Evolutionary conservation across 1,284 basidiomycete genomes (phyloP), one percentile per base, ranked within the genome.

Genomic region (Ustilago cynodontis): DNA sequence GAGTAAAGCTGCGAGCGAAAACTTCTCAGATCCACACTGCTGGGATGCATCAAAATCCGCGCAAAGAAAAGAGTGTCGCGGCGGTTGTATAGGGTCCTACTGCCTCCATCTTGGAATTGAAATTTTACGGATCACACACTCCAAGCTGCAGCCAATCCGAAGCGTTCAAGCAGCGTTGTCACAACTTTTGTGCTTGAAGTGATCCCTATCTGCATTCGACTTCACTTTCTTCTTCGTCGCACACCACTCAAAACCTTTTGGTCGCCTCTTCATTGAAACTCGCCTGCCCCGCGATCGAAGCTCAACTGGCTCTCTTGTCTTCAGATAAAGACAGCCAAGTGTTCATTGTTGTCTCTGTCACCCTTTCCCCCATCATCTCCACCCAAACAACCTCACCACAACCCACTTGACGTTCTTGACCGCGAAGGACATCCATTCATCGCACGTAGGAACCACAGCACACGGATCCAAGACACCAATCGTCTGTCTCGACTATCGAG

Each of bases 21-120:
- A 3, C 11, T 24, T 54, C 37, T 26, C 59, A 52, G n/a, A 45
- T 43, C 45, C 16, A 50, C 45, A 65, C 65, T 61, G 63, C 54
- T 65, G 41, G 18, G 28, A 41, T 59, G 50, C 62, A 37, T 26
- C 41, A 45, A 53, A 59, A 39, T 28, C 29, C 16, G 28, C 20
- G 20, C 55, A 55, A 37, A 28, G 22, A 37, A 57, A 56, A 61
- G 61, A 55, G 10, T 7, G 31, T 55, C 50, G 52, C 41, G 20
- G 54, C 20, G 35, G 57, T 51, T 59, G 58, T 67, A 60, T 65
- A 55, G 52, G 39, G 65, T 59, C 57, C 60, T 67, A 60, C 70
- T 67, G 70, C 70, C 70, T 72, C 28, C 70, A 72, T 72, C 70
- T 63, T 66, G 63, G 62, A 58, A 33, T 14, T 13, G 6, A 26